These are phyloP conservation scores for Nepenthes gracilis DNA, from an alignment of 148 eudicot species.

Conservation along the genomic window DNA sequence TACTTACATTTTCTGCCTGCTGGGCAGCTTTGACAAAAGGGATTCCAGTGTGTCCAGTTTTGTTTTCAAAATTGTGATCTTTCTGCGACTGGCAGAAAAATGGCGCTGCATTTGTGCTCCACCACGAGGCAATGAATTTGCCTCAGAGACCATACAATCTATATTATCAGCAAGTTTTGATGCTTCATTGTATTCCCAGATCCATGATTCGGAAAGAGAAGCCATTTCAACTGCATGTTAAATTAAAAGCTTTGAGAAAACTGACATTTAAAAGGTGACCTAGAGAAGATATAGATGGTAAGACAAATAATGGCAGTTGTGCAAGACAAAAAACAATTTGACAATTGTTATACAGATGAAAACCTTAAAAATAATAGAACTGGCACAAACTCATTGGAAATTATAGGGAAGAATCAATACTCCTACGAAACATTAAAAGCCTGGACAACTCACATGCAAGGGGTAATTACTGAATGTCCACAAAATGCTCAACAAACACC, in stretches of 20 bases:
- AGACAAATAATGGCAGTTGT: no score
- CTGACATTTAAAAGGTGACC: no score
- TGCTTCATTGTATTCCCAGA: constrained; percentile 41
- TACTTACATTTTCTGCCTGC: constrained; percentile 30
- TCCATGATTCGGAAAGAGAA: constrained; percentile 35
- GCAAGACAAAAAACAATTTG: no score
- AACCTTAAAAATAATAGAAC: no score
- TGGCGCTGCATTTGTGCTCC: constrained; percentile 47
- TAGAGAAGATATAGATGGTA: not conserved
- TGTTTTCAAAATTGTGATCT: constrained; percentile 29
- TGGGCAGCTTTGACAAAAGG: constrained; percentile 20
- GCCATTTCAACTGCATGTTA: constrained; percentile 23
- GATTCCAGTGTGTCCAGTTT: constrained; percentile 34
- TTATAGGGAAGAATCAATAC: no score
- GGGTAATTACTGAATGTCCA: no score
- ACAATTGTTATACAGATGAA: no score
- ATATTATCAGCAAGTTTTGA: constrained; percentile 38
- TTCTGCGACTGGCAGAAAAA: constrained; percentile 37
- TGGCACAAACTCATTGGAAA: no score
- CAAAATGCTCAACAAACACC: no score
- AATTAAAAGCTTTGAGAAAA: not conserved
- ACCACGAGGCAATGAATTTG: constrained; percentile 26
- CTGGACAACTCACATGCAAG: no score
- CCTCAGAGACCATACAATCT: constrained; percentile 24
- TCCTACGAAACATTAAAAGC: no score